phyloP scores from a whole-genome alignment of 2,329 filamentous ascomycete species.

The Torrubiella hemipterigena region DNA sequence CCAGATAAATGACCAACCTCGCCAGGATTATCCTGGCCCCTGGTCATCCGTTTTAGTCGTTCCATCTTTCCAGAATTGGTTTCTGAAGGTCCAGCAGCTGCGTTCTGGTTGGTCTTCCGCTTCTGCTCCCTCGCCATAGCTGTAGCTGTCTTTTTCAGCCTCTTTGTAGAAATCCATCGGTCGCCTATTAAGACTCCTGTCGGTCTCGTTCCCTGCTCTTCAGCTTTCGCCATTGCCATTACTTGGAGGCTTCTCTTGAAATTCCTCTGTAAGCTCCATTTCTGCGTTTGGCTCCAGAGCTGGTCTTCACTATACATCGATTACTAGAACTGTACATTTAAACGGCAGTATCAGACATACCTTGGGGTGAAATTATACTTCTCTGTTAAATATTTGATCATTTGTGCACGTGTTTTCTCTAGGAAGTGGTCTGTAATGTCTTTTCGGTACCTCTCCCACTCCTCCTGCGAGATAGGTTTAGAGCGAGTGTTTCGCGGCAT shows the following conservation, averaged over 20 bases:
- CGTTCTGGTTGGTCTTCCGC: background rate
- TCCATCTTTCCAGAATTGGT: too few relatives aligned
- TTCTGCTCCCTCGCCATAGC: background rate
- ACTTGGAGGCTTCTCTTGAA: background rate
- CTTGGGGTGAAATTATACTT: background rate
- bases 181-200: background rate
- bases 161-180: background rate
- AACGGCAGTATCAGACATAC: background rate
- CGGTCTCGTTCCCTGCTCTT: background rate
- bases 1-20: background rate
- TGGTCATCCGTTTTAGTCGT: background rate
- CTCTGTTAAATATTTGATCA: background rate
- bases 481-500: too few relatives aligned
- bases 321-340: background rate
- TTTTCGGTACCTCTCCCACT: background rate
- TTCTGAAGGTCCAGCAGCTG: too few relatives aligned
- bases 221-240: background rate
- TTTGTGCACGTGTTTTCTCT: background rate
- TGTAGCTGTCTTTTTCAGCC: background rate
- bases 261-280: background rate
- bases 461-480: background rate
- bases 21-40: background rate
- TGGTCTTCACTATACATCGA: background rate
- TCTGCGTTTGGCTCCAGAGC: background rate
- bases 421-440: background rate